These are phyloP conservation scores for Gossypium schwendimanii DNA, from an alignment of 441 rosid genomes.

Conservation along the genomic window DNA sequence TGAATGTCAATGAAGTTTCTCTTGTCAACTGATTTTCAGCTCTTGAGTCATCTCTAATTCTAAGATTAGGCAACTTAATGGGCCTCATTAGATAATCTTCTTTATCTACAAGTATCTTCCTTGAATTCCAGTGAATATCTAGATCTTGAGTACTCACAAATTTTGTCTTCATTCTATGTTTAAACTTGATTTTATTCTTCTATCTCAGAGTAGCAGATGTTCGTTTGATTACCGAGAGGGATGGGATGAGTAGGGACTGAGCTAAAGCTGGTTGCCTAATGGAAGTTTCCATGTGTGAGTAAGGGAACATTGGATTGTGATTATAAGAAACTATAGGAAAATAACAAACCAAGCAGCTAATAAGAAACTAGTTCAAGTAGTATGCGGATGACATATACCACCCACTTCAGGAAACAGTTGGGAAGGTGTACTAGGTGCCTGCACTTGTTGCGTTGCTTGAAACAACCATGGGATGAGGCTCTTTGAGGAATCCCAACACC, in stretches of 20 bases:
- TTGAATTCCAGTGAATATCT: conserved; percentile 19
- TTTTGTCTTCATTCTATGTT: conserved; percentile 18
- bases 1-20: too few species aligned
- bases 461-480: conserved; percentile 31
- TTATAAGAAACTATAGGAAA: conserved; percentile 18
- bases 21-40: conserved; percentile 7
- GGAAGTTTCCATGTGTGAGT: conserved; percentile 18
- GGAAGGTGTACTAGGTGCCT: conserved; percentile 12
- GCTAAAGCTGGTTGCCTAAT: conserved; percentile 15
- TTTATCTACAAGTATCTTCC: conserved; percentile 23
- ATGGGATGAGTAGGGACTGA: conserved; percentile 20
- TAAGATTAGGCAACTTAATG: conserved; percentile 22
- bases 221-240: conserved; percentile 20
- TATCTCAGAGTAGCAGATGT: conserved; percentile 20
- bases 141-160: conserved; percentile 14
- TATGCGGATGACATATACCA: conserved; percentile 6
- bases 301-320: conserved; percentile 14
- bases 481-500: conserved; percentile 20
- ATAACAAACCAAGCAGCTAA: conserved; percentile 8
- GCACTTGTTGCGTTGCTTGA: conserved; percentile 20
- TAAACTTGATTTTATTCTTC: conserved; percentile 18
- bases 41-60: conserved; percentile 19
- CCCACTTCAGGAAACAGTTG: conserved; percentile 16
- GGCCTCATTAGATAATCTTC: conserved; percentile 20
- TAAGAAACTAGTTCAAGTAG: conserved; percentile 13